phyloP scores from a whole-genome alignment of 768 basidiomycete genomes.

The Tricholoma terreum region DNA sequence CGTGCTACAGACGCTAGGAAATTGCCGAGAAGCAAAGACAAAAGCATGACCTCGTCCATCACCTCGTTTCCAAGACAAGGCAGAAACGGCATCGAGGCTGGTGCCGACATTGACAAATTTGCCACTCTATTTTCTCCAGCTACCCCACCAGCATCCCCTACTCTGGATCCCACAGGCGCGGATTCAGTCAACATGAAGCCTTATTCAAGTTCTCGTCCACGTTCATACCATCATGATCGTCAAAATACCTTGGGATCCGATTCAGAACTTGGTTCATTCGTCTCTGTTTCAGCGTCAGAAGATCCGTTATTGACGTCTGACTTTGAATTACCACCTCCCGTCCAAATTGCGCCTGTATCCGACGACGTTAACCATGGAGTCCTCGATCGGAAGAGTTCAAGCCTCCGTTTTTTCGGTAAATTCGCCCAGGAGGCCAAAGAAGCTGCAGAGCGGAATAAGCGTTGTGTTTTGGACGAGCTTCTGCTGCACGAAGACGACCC shows the following conservation, averaged over 20 bases:
- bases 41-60: constrained; percentile 1
- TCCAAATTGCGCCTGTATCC: background rate
- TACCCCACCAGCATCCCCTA: constrained; percentile 29
- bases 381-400: constrained; percentile 23
- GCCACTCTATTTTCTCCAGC: constrained; percentile 36
- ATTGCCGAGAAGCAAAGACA: background rate
- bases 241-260: constrained; percentile 19
- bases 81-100: constrained; percentile 4
- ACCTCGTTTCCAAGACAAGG: background rate
- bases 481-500: constrained; percentile 69
- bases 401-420: constrained; percentile 55
- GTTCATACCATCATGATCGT: constrained; percentile 1
- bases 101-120: constrained; percentile 32
- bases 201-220: constrained; percentile 4
- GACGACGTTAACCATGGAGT: background rate
- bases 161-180: too few relatives aligned
- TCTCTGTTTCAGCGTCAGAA: constrained; percentile 48
- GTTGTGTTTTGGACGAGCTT: constrained; percentile 60
- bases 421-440: constrained; percentile 57
- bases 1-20: background rate
- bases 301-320: constrained; percentile 38
- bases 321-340: background rate
- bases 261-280: constrained; percentile 56
- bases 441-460: constrained; percentile 49
- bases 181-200: too few relatives aligned